Evolutionary conservation across 139 green algal species (phyloP).

Genomic region (Tetradesmus lagerheimii): DNA sequence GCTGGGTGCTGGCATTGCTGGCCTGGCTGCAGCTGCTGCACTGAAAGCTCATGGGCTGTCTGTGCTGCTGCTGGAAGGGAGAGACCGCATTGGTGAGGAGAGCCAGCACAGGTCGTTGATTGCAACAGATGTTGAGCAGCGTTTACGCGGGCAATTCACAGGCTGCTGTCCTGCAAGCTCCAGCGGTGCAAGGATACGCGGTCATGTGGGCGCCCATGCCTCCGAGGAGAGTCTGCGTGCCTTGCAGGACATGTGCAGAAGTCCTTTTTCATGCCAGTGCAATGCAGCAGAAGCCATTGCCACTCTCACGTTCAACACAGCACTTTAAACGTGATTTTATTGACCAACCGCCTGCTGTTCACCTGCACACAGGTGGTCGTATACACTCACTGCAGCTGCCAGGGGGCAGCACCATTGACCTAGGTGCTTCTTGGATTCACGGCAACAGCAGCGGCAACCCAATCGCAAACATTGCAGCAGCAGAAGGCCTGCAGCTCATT

Average conservation of each 20-base stretch:
- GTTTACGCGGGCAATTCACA: too few relatives aligned
- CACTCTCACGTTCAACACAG: too few relatives aligned
- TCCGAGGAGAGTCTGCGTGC: too few relatives aligned
- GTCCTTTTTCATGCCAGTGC: too few relatives aligned
- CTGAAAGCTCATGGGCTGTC: background rate
- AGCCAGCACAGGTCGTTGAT: background rate
- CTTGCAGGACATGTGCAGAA: too few relatives aligned
- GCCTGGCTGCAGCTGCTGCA: background rate
- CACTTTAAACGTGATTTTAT: too few relatives aligned
- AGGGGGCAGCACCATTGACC: background rate
- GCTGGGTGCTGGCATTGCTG: slow-evolving; percentile 1
- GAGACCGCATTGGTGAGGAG: background rate
- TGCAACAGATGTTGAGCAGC: too few relatives aligned
- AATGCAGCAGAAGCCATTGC: too few relatives aligned
- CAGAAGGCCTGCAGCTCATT: background rate
- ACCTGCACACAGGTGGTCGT: background rate
- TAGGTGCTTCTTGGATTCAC: slow-evolving; percentile 30
- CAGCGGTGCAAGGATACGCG: too few relatives aligned
- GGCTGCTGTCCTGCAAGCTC: too few relatives aligned
- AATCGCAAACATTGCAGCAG: background rate
- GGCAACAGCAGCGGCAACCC: slow-evolving; percentile 25
- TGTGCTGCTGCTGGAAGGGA: slow-evolving; percentile 8
- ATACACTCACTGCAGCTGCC: background rate
- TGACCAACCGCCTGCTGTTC: too few relatives aligned
- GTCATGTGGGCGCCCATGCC: too few relatives aligned